Conservation (phyloP, 2,329 filamentous ascomycete genomes). For the Venturia effusa region DNA sequence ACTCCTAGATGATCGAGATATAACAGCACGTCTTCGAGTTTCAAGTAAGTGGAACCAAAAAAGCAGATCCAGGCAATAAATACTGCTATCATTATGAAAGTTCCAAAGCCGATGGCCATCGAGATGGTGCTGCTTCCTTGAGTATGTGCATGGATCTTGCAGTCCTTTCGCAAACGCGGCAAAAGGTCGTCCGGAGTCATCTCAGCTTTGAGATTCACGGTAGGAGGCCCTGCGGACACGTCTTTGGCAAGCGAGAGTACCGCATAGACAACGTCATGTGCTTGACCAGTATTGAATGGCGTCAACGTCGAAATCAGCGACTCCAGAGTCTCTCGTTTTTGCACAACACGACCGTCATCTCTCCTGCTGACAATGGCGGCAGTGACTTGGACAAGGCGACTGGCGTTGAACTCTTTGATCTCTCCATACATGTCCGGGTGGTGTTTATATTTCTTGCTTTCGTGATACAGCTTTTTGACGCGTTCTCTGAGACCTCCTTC, state of each 20-base stretch:
- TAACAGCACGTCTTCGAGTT: not conserved
- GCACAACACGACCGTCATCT: not conserved
- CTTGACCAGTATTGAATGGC: constrained; percentile 21
- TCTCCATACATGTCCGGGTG: constrained; percentile 25
- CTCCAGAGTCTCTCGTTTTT: constrained; percentile 21
- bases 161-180: not conserved
- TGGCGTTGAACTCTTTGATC: constrained; percentile 26
- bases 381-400: constrained; percentile 25
- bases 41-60: not conserved
- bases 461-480: not conserved
- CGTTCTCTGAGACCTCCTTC: not conserved
- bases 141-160: not conserved
- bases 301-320: constrained; percentile 24
- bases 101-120: not conserved
- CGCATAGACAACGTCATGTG: constrained; percentile 25
- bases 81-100: not conserved
- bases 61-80: not conserved
- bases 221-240: not conserved
- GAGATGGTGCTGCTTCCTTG: constrained; percentile 12
- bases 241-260: constrained; percentile 26
- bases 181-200: not conserved
- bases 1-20: not conserved
- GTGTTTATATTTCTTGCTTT: constrained; percentile 13
- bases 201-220: not conserved
- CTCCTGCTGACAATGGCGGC: not conserved